phyloP scores from a whole-genome alignment of 495 filamentous ascomycete species.

The Aspergillus funiculosus region DNA sequence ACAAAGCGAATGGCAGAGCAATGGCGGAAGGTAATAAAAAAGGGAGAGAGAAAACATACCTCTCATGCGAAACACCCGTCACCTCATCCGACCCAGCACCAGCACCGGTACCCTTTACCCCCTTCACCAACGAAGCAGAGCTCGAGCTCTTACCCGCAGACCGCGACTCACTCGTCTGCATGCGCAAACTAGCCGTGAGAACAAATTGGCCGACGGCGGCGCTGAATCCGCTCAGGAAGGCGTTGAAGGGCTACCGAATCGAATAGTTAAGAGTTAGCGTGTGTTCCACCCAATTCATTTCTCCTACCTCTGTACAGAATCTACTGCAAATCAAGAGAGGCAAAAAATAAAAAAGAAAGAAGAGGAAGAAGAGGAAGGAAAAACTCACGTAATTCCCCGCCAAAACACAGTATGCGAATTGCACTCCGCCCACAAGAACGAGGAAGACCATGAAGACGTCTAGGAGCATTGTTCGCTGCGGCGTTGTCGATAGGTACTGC shows the following conservation, averaged over 20 bases:
- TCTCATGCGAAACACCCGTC: constrained; percentile 42
- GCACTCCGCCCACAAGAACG: constrained; percentile 74
- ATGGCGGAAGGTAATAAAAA: not conserved
- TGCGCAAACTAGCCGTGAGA: constrained; percentile 80
- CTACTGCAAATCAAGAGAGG: not conserved
- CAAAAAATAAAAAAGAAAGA: not conserved
- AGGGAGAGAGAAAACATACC: constrained; percentile 29
- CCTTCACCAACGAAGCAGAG: constrained; percentile 23
- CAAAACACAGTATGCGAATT: constrained; percentile 90
- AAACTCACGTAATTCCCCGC: constrained; percentile 88
- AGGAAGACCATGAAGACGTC: constrained; percentile 92
- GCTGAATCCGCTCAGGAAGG: constrained; percentile 90
- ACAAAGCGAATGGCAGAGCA: not conserved
- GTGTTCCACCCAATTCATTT: not conserved
- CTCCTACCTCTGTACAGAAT: too few species aligned
- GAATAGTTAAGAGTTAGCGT: not conserved
- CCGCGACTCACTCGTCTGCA: constrained; percentile 62
- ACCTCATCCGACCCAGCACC: constrained; percentile 25
- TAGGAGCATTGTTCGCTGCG: constrained; percentile 86
- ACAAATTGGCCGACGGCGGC: constrained; percentile 98
- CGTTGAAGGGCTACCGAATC: constrained; percentile 80
- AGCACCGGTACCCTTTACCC: constrained; percentile 30
- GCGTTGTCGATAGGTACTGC: constrained; percentile 71
- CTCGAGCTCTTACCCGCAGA: constrained; percentile 18
- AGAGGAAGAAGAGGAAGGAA: not conserved